Base-by-base conservation (phyloP, 169 alveolate genomes). In the Plasmodium ovale region DNA sequence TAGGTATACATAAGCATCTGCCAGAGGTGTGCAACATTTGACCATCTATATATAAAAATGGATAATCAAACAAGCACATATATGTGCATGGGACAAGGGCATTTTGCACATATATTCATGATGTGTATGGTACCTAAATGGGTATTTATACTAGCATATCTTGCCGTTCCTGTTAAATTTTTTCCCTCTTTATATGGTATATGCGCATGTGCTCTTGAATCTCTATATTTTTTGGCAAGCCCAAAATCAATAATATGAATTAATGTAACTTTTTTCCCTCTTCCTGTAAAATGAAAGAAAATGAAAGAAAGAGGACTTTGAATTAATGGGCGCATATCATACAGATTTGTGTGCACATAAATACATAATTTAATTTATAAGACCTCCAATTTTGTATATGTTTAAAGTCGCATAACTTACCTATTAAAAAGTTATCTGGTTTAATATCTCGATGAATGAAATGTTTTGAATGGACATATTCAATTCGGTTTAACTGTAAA, bases 111-210 rank as follows among this genome's bases (percentile, higher is more conserved):
- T n/a, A n/a, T n/a, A n/a, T n/a, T n/a, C n/a, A n/a, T n/a, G n/a
- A n/a, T n/a, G n/a, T n/a, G n/a, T n/a, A n/a, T n/a, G 25, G n/a
- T 27, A 79, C 99, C 99, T 94, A 98, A 92, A 94, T 98, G 99
- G 19, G 99, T 98, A 92, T 98, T 98, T 42, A 98, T 96, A 29
- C 99, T 95, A 10, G 99, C 99, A 88, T 98, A 99, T 56, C 99
- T 95, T 29, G 99, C 99, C 7, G 99, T 98, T 9, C 99, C 99
- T 33, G 99, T 99, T 44, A 98, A 97, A 85, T 97, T 97, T 92
- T 98, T 97, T 39, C 98, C 99, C 89, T 98, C 99, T 51, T 99
- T 96, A 93, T 97, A 98, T 23, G 99, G 99, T 62, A 98, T 98
- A 93, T 98, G 99, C 88, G 97, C 97, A 94, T 96, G 98, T 31